Conservation (phyloP, 2,329 filamentous ascomycete species). For the Sporothrix phasma region DNA sequence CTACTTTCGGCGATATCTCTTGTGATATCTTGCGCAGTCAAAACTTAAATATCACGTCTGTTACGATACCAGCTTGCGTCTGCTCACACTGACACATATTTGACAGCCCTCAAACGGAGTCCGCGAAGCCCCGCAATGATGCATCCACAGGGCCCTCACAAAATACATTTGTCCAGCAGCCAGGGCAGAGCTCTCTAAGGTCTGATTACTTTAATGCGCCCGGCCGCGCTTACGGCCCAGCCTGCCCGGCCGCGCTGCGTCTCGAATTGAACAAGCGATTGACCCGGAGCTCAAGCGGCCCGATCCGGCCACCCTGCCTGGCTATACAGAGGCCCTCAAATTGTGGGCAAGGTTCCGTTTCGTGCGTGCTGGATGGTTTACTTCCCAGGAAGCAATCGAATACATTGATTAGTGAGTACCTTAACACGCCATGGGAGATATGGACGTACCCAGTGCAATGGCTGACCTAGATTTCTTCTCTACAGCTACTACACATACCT, state of each 20-base stretch:
- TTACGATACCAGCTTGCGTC: no score
- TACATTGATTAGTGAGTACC: conserved; percentile 77
- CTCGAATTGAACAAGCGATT: conserved; percentile 30
- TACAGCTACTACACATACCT: conserved; percentile 78
- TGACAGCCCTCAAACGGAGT: conserved; percentile 9
- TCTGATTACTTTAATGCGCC: not conserved
- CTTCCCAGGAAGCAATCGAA: conserved; percentile 79
- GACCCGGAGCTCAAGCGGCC: conserved; percentile 38
- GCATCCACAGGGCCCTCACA: not conserved
- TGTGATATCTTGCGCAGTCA: not conserved
- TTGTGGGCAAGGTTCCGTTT: conserved; percentile 92
- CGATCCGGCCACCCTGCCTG: conserved; percentile 38
- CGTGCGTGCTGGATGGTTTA: conserved; percentile 95
- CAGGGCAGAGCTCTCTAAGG: not conserved
- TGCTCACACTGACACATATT: not conserved
- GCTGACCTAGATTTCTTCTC: not conserved
- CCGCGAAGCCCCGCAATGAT: not conserved
- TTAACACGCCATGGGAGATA: no score
- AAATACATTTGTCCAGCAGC: not conserved
- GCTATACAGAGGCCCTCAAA: conserved; percentile 61
- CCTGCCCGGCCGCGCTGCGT: conserved; percentile 18
- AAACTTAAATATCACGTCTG: no score
- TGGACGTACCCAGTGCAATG: not conserved
- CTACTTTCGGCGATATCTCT: not conserved
- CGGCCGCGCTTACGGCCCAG: conserved; percentile 16